A percentile compares a stretch with the other conserved stretches of the same genome.
Conservation (phyloP, 2,329 filamentous ascomycete species). For the Ophidiomyces ophidiicola region DNA sequence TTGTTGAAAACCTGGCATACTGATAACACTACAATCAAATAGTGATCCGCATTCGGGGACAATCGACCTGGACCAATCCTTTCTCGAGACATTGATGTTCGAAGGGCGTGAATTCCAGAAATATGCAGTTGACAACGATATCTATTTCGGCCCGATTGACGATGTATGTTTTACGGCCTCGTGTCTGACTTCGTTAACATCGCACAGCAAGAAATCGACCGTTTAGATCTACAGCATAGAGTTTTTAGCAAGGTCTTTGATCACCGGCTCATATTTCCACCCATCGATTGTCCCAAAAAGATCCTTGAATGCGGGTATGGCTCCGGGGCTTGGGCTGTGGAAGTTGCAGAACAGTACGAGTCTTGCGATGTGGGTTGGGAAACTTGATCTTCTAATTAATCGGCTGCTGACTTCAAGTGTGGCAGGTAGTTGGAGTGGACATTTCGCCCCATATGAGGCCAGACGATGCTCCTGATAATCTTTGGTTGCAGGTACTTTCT, state of each 20-base stretch:
- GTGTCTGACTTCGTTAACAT: constrained; percentile 3
- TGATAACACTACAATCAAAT: background rate
- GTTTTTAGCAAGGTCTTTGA: constrained; percentile 55
- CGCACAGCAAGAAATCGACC: constrained; percentile 52
- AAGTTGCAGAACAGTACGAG: constrained; percentile 53
- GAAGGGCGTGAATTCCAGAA: constrained; percentile 56
- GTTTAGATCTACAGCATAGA: constrained; percentile 51
- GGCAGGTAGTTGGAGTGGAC: constrained; percentile 58
- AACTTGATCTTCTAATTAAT: background rate
- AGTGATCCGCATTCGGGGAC: constrained; percentile 38
- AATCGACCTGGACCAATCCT: constrained; percentile 44
- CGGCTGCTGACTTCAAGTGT: constrained; percentile 3
- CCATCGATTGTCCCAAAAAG: constrained; percentile 43
- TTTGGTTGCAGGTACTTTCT: constrained; percentile 50
- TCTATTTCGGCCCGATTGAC: constrained; percentile 58
- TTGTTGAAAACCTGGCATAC: background rate
- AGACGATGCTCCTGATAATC: constrained; percentile 51
- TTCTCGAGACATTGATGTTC: constrained; percentile 47
- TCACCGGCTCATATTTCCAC: constrained; percentile 56
- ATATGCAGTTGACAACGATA: constrained; percentile 51
- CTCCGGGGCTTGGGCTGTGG: constrained; percentile 56
- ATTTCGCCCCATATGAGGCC: constrained; percentile 58
- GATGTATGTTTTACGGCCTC: constrained; percentile 42
- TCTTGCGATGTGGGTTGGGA: constrained; percentile 46
- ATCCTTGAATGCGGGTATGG: constrained; percentile 65